These are phyloP conservation scores for Syzygium grande DNA, from an alignment of 345 rosid genomes.

Conservation along the genomic window DNA sequence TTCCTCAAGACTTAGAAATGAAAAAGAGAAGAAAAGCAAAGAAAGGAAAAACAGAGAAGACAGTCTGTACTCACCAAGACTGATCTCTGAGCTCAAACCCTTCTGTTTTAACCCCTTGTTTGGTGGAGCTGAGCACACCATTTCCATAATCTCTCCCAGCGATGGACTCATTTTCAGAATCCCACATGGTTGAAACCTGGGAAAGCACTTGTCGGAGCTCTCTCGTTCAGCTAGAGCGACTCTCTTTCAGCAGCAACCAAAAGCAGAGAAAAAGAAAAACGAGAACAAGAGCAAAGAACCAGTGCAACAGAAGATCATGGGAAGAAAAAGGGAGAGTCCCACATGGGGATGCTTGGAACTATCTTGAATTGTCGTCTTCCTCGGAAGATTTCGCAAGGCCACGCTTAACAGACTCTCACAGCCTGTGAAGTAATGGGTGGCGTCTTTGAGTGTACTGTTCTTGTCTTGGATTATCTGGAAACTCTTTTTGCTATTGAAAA, in stretches of 20 bases:
- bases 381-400: constrained; percentile 10
- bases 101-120: constrained; percentile 64
- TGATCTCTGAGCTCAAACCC: constrained; percentile 84
- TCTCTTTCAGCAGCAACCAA: background rate
- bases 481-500: background rate
- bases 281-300: constrained; percentile 1
- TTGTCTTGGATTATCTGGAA: constrained; percentile 9
- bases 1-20: too few relatives aligned
- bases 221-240: background rate
- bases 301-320: background rate
- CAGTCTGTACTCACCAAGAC: constrained; percentile 49
- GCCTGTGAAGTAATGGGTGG: constrained; percentile 51
- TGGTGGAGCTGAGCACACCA: constrained; percentile 58
- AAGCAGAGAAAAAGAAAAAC: background rate
- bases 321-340: constrained; percentile 19
- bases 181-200: constrained; percentile 57
- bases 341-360: constrained; percentile 59
- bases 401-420: constrained; percentile 3
- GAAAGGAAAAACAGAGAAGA: background rate
- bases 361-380: constrained; percentile 41
- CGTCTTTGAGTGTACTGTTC: constrained; percentile 2
- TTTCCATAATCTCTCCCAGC: constrained; percentile 68
- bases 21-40: background rate
- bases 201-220: background rate
- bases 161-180: constrained; percentile 62